Conservation (phyloP, 768 basidiomycete genomes). For the Psilocybe tampanensis region DNA sequence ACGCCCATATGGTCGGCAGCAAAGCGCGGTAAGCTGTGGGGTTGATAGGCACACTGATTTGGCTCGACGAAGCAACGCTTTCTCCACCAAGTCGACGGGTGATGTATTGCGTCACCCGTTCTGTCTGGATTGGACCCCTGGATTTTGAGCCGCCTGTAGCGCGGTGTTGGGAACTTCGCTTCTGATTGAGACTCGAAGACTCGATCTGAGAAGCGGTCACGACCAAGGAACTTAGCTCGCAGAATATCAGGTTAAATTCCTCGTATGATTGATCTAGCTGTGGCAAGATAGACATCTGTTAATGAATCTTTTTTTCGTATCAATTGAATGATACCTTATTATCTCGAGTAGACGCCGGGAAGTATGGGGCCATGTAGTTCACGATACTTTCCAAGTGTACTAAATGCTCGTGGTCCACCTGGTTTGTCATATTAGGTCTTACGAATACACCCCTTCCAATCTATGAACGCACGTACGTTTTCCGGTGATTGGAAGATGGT, state of each 20-base stretch:
- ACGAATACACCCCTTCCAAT: background rate
- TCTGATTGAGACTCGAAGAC: conserved; percentile 19
- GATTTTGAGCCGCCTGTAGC: conserved; percentile 12
- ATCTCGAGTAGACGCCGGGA: conserved; percentile 65
- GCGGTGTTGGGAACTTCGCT: conserved; percentile 19
- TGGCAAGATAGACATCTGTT: conserved; percentile 5
- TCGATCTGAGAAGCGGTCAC: conserved; percentile 39
- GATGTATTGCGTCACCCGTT: conserved; percentile 63
- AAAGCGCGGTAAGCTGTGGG: conserved; percentile 63
- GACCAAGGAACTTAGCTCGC: conserved; percentile 72
- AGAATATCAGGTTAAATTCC: conserved; percentile 75
- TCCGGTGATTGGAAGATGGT: conserved; percentile 46
- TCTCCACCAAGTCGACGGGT: conserved; percentile 58
- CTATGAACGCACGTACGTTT: conserved; percentile 41
- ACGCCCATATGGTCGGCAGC: conserved; percentile 78
- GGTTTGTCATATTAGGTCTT: conserved; percentile 1
- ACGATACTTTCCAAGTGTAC: conserved; percentile 63
- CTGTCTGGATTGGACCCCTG: conserved; percentile 38
- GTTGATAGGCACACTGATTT: conserved; percentile 54
- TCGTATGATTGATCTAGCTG: conserved; percentile 71
- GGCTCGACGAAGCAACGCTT: conserved; percentile 35
- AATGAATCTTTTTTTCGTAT: too few species aligned
- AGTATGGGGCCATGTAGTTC: conserved; percentile 78
- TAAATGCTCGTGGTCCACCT: conserved; percentile 27
- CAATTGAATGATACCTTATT: too few species aligned